phyloP scores from a whole-genome alignment of 495 filamentous ascomycete species.

The Neurospora cerealis region DNA sequence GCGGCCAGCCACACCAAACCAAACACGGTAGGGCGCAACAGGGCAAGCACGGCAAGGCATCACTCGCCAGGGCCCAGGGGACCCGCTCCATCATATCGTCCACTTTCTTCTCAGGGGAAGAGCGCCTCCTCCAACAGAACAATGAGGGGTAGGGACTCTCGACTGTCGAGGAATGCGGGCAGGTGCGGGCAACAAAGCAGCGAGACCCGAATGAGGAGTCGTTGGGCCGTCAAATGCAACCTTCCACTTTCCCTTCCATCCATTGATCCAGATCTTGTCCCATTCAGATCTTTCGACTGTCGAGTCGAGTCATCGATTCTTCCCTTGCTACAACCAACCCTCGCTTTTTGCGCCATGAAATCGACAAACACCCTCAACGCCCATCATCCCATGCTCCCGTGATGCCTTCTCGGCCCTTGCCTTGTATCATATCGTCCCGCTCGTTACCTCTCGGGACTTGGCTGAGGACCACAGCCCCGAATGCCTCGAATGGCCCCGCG shows the following conservation, averaged over 20 bases:
- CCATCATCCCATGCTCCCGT: background rate
- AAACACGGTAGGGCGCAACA: background rate
- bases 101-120: background rate
- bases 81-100: background rate
- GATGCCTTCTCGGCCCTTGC: background rate
- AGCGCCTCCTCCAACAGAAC: background rate
- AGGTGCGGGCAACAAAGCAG: background rate
- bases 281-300: background rate
- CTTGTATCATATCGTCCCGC: background rate
- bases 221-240: background rate
- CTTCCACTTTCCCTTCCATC: background rate
- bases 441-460: background rate
- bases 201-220: background rate
- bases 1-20: background rate
- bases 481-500: background rate
- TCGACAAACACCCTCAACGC: background rate
- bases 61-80: background rate
- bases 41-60: background rate
- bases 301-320: background rate
- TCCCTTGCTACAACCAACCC: background rate
- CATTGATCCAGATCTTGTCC: background rate
- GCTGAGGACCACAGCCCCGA: background rate
- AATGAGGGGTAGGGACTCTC: background rate
- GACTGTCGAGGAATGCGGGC: background rate
- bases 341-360: background rate